These are phyloP conservation scores for Xeromyces bisporus DNA, from an alignment of 495 filamentous ascomycete species.

Conservation along the genomic window DNA sequence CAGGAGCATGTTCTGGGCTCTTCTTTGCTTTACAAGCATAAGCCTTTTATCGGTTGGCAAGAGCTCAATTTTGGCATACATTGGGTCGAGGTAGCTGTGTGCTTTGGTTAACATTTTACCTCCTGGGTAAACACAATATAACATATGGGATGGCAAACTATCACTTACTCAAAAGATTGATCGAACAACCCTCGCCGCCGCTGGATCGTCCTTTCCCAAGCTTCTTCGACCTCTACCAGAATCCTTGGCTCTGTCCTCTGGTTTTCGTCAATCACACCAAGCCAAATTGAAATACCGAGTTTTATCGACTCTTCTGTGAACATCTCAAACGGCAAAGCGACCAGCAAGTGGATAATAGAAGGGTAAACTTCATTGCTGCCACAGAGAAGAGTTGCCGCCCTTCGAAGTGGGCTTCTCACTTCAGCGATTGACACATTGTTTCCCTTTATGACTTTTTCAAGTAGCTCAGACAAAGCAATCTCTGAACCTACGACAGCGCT, in stretches of 20 bases:
- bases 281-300: constrained; percentile 86
- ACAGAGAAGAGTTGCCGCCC: constrained; percentile 74
- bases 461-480: constrained; percentile 33
- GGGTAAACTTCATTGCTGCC: constrained; percentile 52
- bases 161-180: constrained; percentile 44
- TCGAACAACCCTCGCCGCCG: constrained; percentile 68
- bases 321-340: constrained; percentile 74
- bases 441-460: constrained; percentile 46
- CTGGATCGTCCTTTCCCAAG: constrained; percentile 71
- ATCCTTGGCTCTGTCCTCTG: constrained; percentile 71
- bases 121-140: too few relatives aligned
- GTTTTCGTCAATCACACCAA: constrained; percentile 93
- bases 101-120: too few relatives aligned
- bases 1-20: constrained; percentile 58
- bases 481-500: constrained; percentile 15
- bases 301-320: constrained; percentile 94
- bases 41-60: constrained; percentile 69
- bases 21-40: constrained; percentile 57
- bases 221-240: constrained; percentile 61
- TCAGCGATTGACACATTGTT: constrained; percentile 54
- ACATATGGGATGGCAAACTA: too few relatives aligned
- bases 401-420: constrained; percentile 59
- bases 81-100: constrained; percentile 74
- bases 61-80: constrained; percentile 82
- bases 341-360: constrained; percentile 66